A percentile compares a stretch with the other conserved stretches of the same genome.
Conservation (phyloP, 148 eudicot species). For the Nepenthes gracilis region DNA sequence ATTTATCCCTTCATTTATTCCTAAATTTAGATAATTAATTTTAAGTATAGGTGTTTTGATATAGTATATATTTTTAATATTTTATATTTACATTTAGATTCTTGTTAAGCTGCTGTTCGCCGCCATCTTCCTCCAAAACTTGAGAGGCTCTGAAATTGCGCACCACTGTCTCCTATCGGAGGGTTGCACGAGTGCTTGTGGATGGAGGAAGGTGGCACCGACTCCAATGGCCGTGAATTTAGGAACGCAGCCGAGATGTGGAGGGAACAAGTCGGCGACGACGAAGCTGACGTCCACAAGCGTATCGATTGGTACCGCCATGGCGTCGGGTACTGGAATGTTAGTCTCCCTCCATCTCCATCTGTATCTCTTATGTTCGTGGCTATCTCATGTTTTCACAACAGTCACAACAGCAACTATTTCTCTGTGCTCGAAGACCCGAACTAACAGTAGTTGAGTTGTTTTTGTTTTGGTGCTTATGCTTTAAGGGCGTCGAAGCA, state of each 20-base stretch:
- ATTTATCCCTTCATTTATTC: too few species aligned
- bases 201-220: conserved; percentile 67
- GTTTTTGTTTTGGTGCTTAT: conserved; percentile 8
- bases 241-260: conserved; percentile 83
- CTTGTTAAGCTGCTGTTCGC: too few species aligned
- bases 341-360: conserved; percentile 8
- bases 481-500: conserved; percentile 73
- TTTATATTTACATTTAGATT: too few species aligned
- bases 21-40: too few species aligned
- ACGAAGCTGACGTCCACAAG: conserved; percentile 25
- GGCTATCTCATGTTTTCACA: not conserved
- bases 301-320: conserved; percentile 62
- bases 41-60: too few species aligned
- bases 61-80: too few species aligned
- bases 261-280: conserved; percentile 68
- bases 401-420: not conserved
- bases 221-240: conserved; percentile 62
- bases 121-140: too few species aligned
- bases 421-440: not conserved
- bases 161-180: too few species aligned
- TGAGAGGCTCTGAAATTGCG: too few species aligned
- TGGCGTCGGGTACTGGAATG: conserved; percentile 84
- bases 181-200: not conserved
- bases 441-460: not conserved
- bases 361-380: not conserved